Evolutionary conservation across 192 early-diverging fungal species (phyloP).

Genomic region (Diversispora eburnea): DNA sequence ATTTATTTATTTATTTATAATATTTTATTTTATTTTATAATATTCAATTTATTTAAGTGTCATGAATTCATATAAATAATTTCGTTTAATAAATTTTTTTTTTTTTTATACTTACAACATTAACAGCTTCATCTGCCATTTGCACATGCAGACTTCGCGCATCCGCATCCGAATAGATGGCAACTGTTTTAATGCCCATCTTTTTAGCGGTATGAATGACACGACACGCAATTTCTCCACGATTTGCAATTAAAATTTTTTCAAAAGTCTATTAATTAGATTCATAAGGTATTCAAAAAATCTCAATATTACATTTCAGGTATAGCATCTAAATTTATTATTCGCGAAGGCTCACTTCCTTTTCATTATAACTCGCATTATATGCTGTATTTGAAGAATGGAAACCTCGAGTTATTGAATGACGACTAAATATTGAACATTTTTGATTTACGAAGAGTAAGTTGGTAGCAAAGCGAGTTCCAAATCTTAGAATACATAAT

Average conservation of each 20-base stretch:
- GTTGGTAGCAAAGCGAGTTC: not conserved
- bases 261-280: constrained; percentile 62
- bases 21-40: too few relatives aligned
- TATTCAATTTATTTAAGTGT: too few relatives aligned
- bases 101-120: constrained; percentile 45
- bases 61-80: not conserved
- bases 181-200: constrained; percentile 93
- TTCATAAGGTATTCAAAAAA: not conserved
- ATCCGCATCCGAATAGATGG: constrained; percentile 92
- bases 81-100: not conserved
- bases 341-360: not conserved
- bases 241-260: constrained; percentile 93
- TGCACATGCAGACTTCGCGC: constrained; percentile 81
- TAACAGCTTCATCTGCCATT: constrained; percentile 83
- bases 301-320: not conserved
- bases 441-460: constrained; percentile 3
- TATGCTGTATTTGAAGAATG: not conserved
- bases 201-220: constrained; percentile 88
- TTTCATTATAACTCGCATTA: constrained; percentile 7
- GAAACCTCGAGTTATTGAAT: not conserved
- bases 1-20: not conserved
- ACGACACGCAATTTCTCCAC: constrained; percentile 93
- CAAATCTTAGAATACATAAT: not conserved
- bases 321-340: too few relatives aligned
- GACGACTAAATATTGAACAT: not conserved